Conservation (phyloP, 345 rosid genomes). For the Populus euphratica region DNA sequence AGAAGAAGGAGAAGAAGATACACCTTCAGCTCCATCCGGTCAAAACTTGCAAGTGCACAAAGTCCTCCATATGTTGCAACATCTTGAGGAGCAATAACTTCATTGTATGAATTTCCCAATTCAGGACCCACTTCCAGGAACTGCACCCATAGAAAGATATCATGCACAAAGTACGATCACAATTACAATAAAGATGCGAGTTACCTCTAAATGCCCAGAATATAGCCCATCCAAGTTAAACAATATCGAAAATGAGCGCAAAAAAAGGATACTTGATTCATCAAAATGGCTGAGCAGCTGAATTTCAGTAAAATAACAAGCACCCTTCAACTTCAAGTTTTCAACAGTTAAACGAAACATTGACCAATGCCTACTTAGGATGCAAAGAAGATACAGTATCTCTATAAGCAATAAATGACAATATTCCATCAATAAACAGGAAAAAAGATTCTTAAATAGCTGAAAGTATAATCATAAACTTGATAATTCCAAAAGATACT, state of each 20-base stretch:
- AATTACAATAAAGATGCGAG: not conserved
- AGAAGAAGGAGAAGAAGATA: not conserved
- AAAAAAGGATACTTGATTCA: too few relatives aligned
- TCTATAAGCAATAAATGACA: not conserved
- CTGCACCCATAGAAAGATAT: constrained; percentile 39
- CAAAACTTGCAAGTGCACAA: constrained; percentile 97
- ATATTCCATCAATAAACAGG: not conserved
- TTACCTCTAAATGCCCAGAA: not conserved
- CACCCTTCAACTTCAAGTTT: not conserved
- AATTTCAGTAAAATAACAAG: not conserved
- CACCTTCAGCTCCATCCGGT: constrained; percentile 92
- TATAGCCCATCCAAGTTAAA: not conserved
- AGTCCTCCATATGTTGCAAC: constrained; percentile 98
- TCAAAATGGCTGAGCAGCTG: not conserved
- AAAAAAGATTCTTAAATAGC: not conserved
- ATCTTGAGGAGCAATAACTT: constrained; percentile 97
- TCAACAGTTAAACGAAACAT: not conserved
- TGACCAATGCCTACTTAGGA: not conserved
- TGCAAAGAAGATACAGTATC: not conserved
- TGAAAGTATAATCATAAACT: not conserved
- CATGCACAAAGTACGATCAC: not conserved
- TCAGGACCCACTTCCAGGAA: constrained; percentile 93
- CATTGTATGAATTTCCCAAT: constrained; percentile 73
- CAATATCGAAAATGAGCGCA: not conserved
- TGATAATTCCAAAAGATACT: not conserved